Base-by-base conservation (phyloP, 192 early-diverging fungal genomes). In the Umbelopsis vinacea region DNA sequence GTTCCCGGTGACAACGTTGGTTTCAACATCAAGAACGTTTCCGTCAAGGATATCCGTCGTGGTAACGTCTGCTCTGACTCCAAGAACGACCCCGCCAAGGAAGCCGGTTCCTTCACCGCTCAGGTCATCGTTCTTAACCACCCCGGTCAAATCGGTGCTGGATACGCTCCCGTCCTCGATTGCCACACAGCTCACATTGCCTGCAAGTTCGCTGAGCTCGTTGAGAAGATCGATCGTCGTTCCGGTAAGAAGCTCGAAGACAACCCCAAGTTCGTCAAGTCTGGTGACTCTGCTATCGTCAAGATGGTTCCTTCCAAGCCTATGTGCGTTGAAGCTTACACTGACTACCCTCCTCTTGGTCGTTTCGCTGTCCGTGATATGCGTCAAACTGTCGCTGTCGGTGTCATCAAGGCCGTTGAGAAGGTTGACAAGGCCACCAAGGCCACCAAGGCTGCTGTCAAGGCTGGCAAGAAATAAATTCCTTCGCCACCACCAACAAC, bases 11-110 rank as follows among this genome's bases (percentile, higher is more conserved):
- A 98, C 92, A 95, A 97, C 91, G 94, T 98, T 81, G 96, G 95
- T 81, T 95, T 98, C 92, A 97, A 97, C 93, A 90, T 97, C 86
- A 98, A 95, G 95, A 95, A 95, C 91, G 93, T 96, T 60, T 95
- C 94, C 71, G 93, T 94, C 86, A 97, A 96, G 92, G 94, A 96
- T 84, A 97, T 97, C 87, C 95, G 94, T 79, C 93, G 95, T 91
- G 96, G 95, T 82, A 88, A 91, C 85, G 95, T 97, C 87, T 92
- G 90, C 89, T 94, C 93, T 72, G 95, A 97, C 91, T 93, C 92
- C 84, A 97, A 97, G 92, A 95, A 95, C 86, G 94, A 96, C 87
- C 93, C 95, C 85, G 92, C 95, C 84, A 96, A 95, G 89, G 94
- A 92, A 70, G 83, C 92, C 74, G 92, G 86, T 74, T 91, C 88